Evolutionary conservation across 208 protist species (phyloP).

Genomic region (Leishmania turanica): DNA sequence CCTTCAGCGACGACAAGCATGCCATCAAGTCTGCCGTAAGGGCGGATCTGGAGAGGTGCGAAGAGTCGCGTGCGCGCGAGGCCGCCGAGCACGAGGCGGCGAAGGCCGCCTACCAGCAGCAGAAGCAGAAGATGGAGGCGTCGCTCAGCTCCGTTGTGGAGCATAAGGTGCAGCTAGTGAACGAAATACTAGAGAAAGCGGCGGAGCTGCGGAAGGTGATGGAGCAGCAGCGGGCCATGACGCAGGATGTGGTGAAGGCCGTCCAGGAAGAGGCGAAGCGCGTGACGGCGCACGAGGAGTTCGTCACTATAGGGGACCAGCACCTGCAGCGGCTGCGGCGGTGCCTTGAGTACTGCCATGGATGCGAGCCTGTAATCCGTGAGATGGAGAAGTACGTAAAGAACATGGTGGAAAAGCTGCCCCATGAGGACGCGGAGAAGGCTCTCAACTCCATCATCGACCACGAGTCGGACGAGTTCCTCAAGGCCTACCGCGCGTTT

Average conservation of each 20-base stretch:
- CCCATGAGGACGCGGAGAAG: constrained; percentile 43
- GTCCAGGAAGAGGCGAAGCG: constrained; percentile 65
- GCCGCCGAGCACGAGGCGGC: constrained; percentile 44
- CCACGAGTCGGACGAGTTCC: constrained; percentile 53
- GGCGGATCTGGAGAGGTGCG: constrained; percentile 55
- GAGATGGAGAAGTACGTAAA: constrained; percentile 62
- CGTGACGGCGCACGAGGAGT: constrained; percentile 74
- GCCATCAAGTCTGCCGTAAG: constrained; percentile 36
- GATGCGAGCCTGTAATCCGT: constrained; percentile 45
- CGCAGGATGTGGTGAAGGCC: constrained; percentile 42
- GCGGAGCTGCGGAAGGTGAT: constrained; percentile 57
- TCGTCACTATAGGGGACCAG: constrained; percentile 68
- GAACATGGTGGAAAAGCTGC: constrained; percentile 59
- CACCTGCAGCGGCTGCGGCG: constrained; percentile 57
- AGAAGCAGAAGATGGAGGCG: constrained; percentile 34
- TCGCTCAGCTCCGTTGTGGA: constrained; percentile 44
- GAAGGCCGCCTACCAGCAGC: constrained; percentile 31
- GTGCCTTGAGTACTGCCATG: constrained; percentile 67
- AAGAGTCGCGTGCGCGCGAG: constrained; percentile 48
- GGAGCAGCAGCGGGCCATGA: constrained; percentile 60
- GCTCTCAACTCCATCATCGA: constrained; percentile 49
- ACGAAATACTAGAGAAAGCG: constrained; percentile 69
- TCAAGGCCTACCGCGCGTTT: constrained; percentile 69
- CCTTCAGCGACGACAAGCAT: constrained; percentile 59
- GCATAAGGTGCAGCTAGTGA: constrained; percentile 50